Percentiles rank a stretch among this genome's conserved stretches.
phyloP scores from a whole-genome alignment of 2,329 filamentous ascomycete genomes.

The Cercospora sp. region DNA sequence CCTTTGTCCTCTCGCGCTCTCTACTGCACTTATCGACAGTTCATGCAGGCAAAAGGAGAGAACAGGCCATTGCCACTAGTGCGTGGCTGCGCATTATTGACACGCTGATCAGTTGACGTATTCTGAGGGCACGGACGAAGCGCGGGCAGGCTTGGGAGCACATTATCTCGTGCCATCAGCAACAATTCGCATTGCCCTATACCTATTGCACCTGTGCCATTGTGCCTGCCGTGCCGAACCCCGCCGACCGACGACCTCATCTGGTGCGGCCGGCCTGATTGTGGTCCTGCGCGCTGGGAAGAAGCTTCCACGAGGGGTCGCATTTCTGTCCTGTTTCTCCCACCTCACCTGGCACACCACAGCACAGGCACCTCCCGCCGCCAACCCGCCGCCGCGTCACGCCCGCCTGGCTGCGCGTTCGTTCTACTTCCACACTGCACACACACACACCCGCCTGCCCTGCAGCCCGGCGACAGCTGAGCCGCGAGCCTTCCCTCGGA shows the following conservation, averaged over 20 bases:
- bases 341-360: constrained; percentile 4
- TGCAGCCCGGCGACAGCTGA: constrained; percentile 9
- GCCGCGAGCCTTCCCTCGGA: background rate
- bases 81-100: constrained; percentile 3
- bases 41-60: constrained; percentile 11
- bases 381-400: constrained; percentile 3
- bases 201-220: background rate
- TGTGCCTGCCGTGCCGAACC: background rate
- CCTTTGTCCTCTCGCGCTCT: background rate
- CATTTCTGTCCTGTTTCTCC: constrained; percentile 1
- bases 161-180: background rate
- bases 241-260: background rate
- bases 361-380: background rate
- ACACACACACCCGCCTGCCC: constrained; percentile 1
- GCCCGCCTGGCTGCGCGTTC: background rate
- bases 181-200: background rate
- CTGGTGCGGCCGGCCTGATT: background rate
- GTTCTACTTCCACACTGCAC: background rate
- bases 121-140: background rate
- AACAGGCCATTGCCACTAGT: constrained; percentile 5
- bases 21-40: background rate
- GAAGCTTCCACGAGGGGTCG: background rate
- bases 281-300: background rate
- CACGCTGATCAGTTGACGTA: background rate
- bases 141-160: background rate